Percentiles rank a stretch among this genome's conserved stretches.
These are phyloP conservation scores for Lindgomyces ingoldianus DNA, from an alignment of 495 filamentous ascomycete genomes.

Conservation along the genomic window DNA sequence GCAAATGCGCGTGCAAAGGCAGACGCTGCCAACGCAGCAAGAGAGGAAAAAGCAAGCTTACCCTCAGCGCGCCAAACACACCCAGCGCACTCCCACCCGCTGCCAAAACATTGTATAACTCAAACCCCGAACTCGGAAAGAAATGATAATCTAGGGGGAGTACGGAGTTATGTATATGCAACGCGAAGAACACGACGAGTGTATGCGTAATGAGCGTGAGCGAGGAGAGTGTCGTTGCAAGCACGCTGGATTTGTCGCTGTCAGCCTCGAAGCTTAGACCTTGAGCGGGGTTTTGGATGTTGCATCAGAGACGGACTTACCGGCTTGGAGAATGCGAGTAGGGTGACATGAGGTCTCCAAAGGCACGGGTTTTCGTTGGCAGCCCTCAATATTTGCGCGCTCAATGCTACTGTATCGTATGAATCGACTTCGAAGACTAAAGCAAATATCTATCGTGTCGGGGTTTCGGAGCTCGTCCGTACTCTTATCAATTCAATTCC, in stretches of 20 bases:
- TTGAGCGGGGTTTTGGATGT: too few species aligned
- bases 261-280: neutral
- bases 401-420: too few species aligned
- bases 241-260: neutral
- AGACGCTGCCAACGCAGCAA: too few species aligned
- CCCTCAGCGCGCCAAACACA: constrained; percentile 23
- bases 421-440: too few species aligned
- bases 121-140: neutral
- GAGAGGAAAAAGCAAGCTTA: constrained; percentile 4
- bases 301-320: neutral
- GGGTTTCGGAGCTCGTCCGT: too few species aligned
- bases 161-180: neutral
- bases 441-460: too few species aligned
- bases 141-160: neutral
- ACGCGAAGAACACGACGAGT: neutral
- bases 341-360: neutral
- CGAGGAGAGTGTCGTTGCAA: neutral
- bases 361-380: too few species aligned
- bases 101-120: constrained; percentile 22
- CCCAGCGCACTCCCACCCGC: constrained; percentile 17
- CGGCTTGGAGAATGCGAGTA: neutral
- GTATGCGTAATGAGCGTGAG: neutral
- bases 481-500: too few species aligned
- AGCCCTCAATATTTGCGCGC: too few species aligned
- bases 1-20: too few species aligned